Evolutionary conservation across 768 basidiomycete genomes (phyloP).

Genomic region (Trametes cingulata): DNA sequence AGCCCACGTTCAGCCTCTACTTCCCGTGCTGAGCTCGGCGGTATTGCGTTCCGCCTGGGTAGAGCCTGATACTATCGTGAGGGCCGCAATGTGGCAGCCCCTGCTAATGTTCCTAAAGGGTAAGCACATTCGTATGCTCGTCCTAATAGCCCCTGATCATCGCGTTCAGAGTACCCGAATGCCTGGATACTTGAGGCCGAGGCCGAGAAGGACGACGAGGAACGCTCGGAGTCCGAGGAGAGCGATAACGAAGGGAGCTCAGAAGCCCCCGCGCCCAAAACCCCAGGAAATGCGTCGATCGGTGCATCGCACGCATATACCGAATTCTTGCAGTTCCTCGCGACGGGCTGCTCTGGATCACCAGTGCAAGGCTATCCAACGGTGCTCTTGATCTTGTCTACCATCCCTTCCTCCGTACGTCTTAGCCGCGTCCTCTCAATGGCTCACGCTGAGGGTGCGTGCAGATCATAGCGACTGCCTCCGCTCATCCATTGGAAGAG

Average conservation of each 20-base stretch:
- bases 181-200: slow-evolving; percentile 58
- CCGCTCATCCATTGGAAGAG: slow-evolving; percentile 39
- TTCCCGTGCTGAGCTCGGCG: slow-evolving; percentile 54
- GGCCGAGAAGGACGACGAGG: slow-evolving; percentile 34
- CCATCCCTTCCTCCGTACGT: slow-evolving; percentile 68
- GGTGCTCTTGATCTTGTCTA: slow-evolving; percentile 78
- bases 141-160: neutral
- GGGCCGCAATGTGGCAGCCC: slow-evolving; percentile 67
- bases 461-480: slow-evolving; percentile 24
- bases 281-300: neutral
- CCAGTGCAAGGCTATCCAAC: slow-evolving; percentile 81
- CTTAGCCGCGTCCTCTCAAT: neutral
- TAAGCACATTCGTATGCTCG: slow-evolving; percentile 31
- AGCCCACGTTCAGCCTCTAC: slow-evolving; percentile 33
- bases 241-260: slow-evolving; percentile 36
- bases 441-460: slow-evolving; percentile 31
- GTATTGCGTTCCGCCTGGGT: slow-evolving; percentile 68
- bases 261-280: slow-evolving; percentile 1
- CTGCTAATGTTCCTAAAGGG: slow-evolving; percentile 73
- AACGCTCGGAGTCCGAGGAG: slow-evolving; percentile 34
- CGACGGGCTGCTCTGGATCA: slow-evolving; percentile 76
- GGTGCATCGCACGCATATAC: slow-evolving; percentile 51
- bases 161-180: slow-evolving; percentile 53
- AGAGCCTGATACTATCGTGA: slow-evolving; percentile 72
- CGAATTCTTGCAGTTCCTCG: slow-evolving; percentile 79